Conservation (phyloP, 1,284 basidiomycete genomes). For the Sanghuangporus sanghuang region DNA sequence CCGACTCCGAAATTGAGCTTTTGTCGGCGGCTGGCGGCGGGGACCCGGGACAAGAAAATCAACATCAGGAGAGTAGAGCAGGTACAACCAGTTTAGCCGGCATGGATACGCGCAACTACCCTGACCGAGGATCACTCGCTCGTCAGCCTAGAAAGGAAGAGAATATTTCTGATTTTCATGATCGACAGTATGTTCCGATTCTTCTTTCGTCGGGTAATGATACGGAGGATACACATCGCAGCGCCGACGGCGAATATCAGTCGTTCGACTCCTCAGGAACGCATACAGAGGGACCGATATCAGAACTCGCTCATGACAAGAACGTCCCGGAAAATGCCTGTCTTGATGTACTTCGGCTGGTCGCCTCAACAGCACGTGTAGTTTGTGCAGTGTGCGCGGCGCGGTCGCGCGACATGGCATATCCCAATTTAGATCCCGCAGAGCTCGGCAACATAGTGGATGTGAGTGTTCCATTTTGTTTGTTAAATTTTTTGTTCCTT, state of each 20-base stretch:
- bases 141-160: not conserved
- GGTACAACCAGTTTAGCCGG: not conserved
- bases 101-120: not conserved
- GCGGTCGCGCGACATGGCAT: not conserved
- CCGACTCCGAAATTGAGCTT: not conserved
- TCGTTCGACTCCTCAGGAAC: not conserved
- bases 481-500: not conserved
- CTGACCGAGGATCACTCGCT: not conserved
- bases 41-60: not conserved
- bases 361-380: conserved; percentile 8
- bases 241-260: not conserved
- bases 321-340: not conserved
- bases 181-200: not conserved
- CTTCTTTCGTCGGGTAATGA: not conserved
- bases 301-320: not conserved
- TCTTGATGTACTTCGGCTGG: not conserved
- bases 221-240: not conserved
- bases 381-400: conserved; percentile 5
- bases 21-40: conserved; percentile 4
- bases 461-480: conserved; percentile 28
- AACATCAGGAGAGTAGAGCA: not conserved
- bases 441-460: conserved; percentile 36
- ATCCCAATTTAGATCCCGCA: conserved; percentile 22
- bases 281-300: not conserved
- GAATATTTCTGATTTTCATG: not conserved